Evolutionary conservation across 1,284 basidiomycete species (phyloP), one percentile per base, ranked within the genome.

Genomic region (Erythrobasidium hasegawianum): DNA sequence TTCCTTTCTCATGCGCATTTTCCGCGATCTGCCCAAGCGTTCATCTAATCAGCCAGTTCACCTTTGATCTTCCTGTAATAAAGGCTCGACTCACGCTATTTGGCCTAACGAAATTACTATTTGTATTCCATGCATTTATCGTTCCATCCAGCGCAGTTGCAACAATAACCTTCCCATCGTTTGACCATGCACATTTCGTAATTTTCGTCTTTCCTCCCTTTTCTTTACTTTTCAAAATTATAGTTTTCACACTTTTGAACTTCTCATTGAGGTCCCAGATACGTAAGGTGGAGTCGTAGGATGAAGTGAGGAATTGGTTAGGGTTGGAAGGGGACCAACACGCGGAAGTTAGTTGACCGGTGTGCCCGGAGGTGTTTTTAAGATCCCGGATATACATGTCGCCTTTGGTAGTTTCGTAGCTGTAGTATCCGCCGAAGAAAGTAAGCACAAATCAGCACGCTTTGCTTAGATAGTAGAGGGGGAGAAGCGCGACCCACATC

Each of bases 381-480:
- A 98, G 96, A 79, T 99, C 96, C 60, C 96, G 86, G 73, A 99
- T 89, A 76, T 97, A 99, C 70, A 89, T 90, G 79, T 99, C 96
- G 39, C 96, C 96, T 79, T 97, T 96, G 76, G 90, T 82, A 76
- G 85, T 96, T 71, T 88, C 88, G 68, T 86, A 86, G 76, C 90
- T 92, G 76, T 58, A 68, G n/a, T 5, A 33, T 11, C 33, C 47
- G 20, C n/a, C n/a, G n/a, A n/a, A n/a, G n/a, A n/a, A n/a, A n/a
- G n/a, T n/a, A n/a, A n/a, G n/a, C n/a, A n/a, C n/a, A n/a, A n/a
- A n/a, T n/a, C n/a, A n/a, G n/a, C n/a, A n/a, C n/a, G n/a, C n/a
- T n/a, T n/a, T n/a, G n/a, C n/a, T n/a, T n/a, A n/a, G n/a, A n/a
- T n/a, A n/a, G n/a, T n/a, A n/a, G 49, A 10, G 27, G 20, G 7